These are phyloP conservation scores for Komagataea norvegica DNA, from an alignment of 1,139 yeast genomes.

Conservation along the genomic window DNA sequence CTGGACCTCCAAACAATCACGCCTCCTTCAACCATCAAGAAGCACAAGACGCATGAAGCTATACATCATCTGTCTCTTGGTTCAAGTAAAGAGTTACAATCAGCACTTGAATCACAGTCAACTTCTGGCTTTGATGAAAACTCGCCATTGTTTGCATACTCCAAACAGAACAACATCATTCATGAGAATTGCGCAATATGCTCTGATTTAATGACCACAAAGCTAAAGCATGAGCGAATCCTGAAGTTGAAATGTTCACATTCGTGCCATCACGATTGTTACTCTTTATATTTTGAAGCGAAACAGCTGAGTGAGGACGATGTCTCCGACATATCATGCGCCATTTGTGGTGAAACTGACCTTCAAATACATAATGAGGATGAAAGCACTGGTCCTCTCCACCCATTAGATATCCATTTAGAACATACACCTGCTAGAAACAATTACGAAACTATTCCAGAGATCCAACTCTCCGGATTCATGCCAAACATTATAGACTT, in stretches of 20 bases:
- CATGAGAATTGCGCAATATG: conserved; percentile 32
- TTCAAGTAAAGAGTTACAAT: conserved; percentile 1
- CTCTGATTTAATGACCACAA: conserved; percentile 30
- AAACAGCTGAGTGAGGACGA: conserved; percentile 6
- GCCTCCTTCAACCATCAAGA: conserved; percentile 23
- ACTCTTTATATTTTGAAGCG: conserved; percentile 8
- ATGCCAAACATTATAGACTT: conserved; percentile 4
- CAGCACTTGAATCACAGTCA: neutral
- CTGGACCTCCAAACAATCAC: conserved; percentile 20
- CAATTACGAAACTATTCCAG: conserved; percentile 3
- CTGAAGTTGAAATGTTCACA: conserved; percentile 32
- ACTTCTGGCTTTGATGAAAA: neutral
- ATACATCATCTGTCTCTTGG: conserved; percentile 1
- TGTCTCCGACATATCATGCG: conserved; percentile 3
- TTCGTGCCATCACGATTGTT: conserved; percentile 27
- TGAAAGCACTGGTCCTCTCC: neutral
- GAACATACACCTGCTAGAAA: conserved; percentile 1
- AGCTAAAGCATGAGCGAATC: conserved; percentile 31
- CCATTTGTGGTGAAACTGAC: conserved; percentile 5
- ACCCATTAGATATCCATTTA: neutral
- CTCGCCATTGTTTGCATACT: conserved; percentile 9
- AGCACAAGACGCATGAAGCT: conserved; percentile 4
- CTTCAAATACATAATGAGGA: neutral
- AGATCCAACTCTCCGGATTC: conserved; percentile 7
- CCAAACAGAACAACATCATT: conserved; percentile 21